Percentiles rank a stretch among this genome's conserved stretches.
Conservation (phyloP, 2,329 filamentous ascomycete genomes). For the Aspergillus neotritici region DNA sequence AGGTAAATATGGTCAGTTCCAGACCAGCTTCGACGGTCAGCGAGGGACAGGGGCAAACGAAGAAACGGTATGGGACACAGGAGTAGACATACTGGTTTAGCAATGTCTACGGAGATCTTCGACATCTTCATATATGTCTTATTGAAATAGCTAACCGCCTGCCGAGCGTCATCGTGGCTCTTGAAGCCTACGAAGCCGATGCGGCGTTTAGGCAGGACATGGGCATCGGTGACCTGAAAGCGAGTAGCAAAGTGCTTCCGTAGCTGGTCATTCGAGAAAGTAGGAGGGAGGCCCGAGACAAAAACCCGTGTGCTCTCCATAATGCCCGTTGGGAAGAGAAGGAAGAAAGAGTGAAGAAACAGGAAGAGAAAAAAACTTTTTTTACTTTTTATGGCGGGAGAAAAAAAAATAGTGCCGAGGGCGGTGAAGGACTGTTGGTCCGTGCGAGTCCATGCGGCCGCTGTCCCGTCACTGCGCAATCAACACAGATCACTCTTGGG, state of each 20-base stretch:
- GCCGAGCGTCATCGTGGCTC: constrained; percentile 68
- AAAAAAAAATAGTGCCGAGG: constrained; percentile 21
- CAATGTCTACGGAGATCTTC: constrained; percentile 82
- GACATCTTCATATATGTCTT: constrained; percentile 94
- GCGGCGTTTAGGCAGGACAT: constrained; percentile 79
- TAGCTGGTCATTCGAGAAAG: constrained; percentile 77
- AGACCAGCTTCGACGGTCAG: constrained; percentile 37
- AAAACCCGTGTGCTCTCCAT: constrained; percentile 74
- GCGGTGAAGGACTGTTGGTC: constrained; percentile 31
- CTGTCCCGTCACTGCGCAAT: constrained; percentile 5
- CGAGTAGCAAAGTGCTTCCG: constrained; percentile 80
- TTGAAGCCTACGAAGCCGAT: constrained; percentile 97
- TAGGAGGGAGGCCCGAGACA: constrained; percentile 71
- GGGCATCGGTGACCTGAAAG: constrained; percentile 78
- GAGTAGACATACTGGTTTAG: constrained; percentile 61
- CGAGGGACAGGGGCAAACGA: constrained; percentile 25
- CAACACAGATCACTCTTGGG: constrained; percentile 2
- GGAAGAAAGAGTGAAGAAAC: constrained; percentile 12
- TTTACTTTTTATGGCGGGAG: constrained; percentile 26
- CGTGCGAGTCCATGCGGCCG: constrained; percentile 17
- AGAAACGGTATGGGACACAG: constrained; percentile 1
- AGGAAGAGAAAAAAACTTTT: constrained; percentile 11
- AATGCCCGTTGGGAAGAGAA: constrained; percentile 23
- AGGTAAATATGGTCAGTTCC: constrained; percentile 35
- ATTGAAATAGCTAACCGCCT: constrained; percentile 92